Base-by-base conservation (phyloP, 331 rosid genomes). In the Ulmus americana region DNA sequence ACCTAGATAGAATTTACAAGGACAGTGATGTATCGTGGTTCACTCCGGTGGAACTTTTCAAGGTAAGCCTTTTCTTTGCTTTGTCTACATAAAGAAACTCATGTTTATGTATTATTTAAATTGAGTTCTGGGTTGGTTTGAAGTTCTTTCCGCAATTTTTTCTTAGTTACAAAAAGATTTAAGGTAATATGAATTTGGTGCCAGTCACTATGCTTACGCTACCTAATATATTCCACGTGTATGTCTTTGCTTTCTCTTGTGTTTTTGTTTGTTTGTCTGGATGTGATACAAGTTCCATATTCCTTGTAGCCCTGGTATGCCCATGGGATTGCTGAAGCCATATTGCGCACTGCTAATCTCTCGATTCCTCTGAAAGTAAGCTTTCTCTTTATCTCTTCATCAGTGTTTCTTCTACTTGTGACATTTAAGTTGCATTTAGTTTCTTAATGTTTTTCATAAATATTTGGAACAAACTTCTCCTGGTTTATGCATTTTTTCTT, bases 261-360 rank as follows among this genome's bases (percentile, higher is more conserved):
- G 45, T 51, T 55, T 52, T 55, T 72, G 73, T 28, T 28, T 28
- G 35, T 3, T 28, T 28, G 35, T 28, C 35, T 28, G 35, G 3
- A 0, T 67, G 46, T 55, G 59, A 59, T 60, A 18, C 43, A 39
- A 52, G 64, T 56, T 50, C 61, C 49, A 38, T n/a, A 45, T 46
- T 71, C 67, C 63, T 78, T 73, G 70, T 66, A 92, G 98, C 95
- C 98, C 61, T 92, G 98, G 96, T 92, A 92, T 82, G 96, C 98
- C 35, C 98, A 85, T 74, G 98, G 96, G 59, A 92, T 92, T 75
- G 98, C 94, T 15, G 95, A 86, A 85, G 83, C 98, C 81, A 92
- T 92, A 77, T 79, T 86, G 98, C 96, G 96, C 48, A 92, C 98
- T 48, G 89, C 98, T 72, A 92, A 86, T 67, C 87, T 92, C 76